Conservation (phyloP, 225 moss, liverwort and hornwort species). For the Anthoceros angustus region DNA sequence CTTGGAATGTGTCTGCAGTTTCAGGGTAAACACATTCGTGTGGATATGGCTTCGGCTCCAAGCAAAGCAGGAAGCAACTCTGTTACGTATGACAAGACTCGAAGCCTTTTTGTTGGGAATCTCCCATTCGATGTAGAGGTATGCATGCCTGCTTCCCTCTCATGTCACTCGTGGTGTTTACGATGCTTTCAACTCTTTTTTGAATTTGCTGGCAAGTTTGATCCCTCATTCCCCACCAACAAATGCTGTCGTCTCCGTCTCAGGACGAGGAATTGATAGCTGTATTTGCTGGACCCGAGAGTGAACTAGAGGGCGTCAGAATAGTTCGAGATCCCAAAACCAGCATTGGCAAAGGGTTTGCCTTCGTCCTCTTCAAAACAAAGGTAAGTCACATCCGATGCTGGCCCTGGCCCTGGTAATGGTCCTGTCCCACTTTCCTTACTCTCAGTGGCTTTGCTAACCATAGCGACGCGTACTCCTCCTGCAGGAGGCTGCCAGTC, state of each 20-base stretch:
- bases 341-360: constrained; percentile 86
- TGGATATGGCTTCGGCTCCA: constrained; percentile 77
- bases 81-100: constrained; percentile 65
- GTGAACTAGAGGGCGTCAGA: constrained; percentile 72
- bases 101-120: constrained; percentile 87
- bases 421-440: not conserved
- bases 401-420: not conserved
- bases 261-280: constrained; percentile 82
- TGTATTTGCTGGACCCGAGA: constrained; percentile 47
- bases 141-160: constrained; percentile 31
- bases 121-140: constrained; percentile 95
- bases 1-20: constrained; percentile 27
- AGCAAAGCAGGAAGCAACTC: constrained; percentile 30
- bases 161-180: constrained; percentile 18
- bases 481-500: constrained; percentile 52
- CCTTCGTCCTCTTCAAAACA: constrained; percentile 77
- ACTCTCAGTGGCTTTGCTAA: too few relatives aligned
- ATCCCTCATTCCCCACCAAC: not conserved
- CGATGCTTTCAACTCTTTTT: constrained; percentile 17
- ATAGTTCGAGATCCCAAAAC: constrained; percentile 83
- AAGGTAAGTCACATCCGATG: constrained; percentile 25
- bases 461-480: too few relatives aligned
- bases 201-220: not conserved
- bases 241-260: not conserved
- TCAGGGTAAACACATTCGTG: constrained; percentile 82